Conservation (phyloP, 1,284 basidiomycete genomes). For the Trichosporon inkin region DNA sequence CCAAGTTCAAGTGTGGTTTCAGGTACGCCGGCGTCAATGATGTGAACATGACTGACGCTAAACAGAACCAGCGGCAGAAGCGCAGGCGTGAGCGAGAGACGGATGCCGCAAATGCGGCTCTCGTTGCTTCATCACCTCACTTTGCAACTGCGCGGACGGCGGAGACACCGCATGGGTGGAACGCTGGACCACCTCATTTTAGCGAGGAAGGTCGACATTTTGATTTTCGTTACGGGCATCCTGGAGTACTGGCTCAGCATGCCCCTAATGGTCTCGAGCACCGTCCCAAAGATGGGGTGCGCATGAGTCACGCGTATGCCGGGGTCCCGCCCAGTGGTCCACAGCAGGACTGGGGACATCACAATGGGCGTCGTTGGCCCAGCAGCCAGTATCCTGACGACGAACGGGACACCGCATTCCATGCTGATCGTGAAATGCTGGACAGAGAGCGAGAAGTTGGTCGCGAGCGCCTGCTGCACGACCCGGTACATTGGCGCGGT, state of each 20-base stretch:
- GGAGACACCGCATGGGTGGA: neutral
- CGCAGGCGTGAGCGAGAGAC: conserved; percentile 30
- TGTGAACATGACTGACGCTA: neutral
- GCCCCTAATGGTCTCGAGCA: neutral
- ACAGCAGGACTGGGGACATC: neutral
- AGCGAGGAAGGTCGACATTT: neutral
- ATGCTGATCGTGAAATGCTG: neutral
- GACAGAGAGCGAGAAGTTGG: neutral
- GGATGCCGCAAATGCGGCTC: conserved; percentile 13
- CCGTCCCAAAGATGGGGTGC: neutral
- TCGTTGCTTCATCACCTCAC: neutral
- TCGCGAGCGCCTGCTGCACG: neutral
- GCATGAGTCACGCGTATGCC: neutral
- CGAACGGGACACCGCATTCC: neutral
- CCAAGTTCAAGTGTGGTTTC: conserved; percentile 51
- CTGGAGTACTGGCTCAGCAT: neutral
- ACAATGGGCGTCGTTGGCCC: neutral
- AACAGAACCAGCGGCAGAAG: conserved; percentile 47
- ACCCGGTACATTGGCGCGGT: neutral
- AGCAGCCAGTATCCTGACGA: neutral
- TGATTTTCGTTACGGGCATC: neutral
- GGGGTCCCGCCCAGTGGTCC: neutral
- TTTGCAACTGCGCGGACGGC: neutral
- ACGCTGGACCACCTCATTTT: neutral
- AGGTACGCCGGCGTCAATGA: conserved; percentile 29